Evolutionary conservation across 2,329 filamentous ascomycete species (phyloP), one percentile per base, ranked within the genome.

Genomic region (Fusarium napiforme): DNA sequence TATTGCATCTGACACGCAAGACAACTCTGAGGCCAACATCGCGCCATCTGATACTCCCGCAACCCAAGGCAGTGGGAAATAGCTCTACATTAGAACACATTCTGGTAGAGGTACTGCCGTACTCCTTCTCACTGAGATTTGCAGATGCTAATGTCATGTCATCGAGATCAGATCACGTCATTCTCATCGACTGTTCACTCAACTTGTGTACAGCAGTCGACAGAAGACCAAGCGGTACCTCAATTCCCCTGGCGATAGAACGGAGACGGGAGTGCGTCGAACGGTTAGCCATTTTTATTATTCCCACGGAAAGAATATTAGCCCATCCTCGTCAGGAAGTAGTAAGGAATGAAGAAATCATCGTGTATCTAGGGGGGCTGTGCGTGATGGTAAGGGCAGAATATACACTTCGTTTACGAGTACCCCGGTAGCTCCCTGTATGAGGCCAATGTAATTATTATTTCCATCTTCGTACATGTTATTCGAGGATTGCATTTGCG

Each of bases 11-110:
- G 10, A 43, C 12, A n/a, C 23, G 2, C 42, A 53, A 11, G 7
- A n/a, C 4, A n/a, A n/a, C 23, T 7, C 37, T 9, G 23, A 26
- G 4, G 9, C 30, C 2, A 9, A 39, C 5, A 5, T 15, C 5
- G 2, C 26, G 12, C 49, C 18, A 1, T 68, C 49, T 2, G 12
- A 56, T 0, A n/a, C 19, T 4, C 21, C 19, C 28, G 52, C 61
- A 6, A 34, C 56, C 0, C 72, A 73, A 4, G 72, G 65, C 0
- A 74, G 69, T 39, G 15, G 40, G 4, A 43, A 43, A 8, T 43
- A 43, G 40, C 9, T n/a, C 14, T 15, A 15, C n/a, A 15, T 8
- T n/a, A 9, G 39, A 42, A n/a, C 14, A n/a, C 12, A 1, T 42
- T 42, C 21, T 42, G 21, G 21, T 18, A n/a, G 21, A 42, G 40